Evolutionary conservation across 192 early-diverging fungal genomes (phyloP).

Genomic region (Entomortierella parvispora): DNA sequence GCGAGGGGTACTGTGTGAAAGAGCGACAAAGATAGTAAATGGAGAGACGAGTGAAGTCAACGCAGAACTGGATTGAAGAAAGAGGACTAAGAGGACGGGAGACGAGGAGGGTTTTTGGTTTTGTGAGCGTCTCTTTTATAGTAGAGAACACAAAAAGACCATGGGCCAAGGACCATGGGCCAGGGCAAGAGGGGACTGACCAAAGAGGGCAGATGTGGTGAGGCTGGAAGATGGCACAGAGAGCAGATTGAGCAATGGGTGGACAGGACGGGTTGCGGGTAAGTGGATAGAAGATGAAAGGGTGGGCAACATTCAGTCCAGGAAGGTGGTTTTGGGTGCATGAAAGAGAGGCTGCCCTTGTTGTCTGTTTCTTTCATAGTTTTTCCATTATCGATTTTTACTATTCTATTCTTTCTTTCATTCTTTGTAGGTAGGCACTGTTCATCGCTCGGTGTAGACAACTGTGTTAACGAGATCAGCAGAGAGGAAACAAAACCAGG

Average conservation of each 20-base stretch:
- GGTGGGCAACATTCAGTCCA: neutral
- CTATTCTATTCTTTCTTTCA: neutral
- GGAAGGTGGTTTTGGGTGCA: slow-evolving; percentile 2
- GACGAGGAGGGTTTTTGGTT: neutral
- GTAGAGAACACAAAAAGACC: neutral
- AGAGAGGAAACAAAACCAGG: no score
- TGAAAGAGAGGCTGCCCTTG: neutral
- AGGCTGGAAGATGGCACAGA: no score
- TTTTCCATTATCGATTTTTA: neutral
- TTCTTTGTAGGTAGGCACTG: neutral
- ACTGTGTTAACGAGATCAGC: no score
- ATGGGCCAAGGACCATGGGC: no score
- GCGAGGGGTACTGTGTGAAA: no score
- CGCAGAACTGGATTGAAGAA: neutral
- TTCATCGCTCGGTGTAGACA: no score
- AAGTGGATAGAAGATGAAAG: neutral
- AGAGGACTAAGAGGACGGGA: neutral
- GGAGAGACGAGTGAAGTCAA: neutral
- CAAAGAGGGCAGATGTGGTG: no score
- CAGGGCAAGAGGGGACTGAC: no score
- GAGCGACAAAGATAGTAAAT: neutral
- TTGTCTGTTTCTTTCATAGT: neutral
- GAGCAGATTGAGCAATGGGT: neutral
- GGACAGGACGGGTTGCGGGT: neutral
- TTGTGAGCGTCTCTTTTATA: neutral